Conservation (phyloP, 2,329 filamentous ascomycete genomes). For the Ceratocystis variospora region DNA sequence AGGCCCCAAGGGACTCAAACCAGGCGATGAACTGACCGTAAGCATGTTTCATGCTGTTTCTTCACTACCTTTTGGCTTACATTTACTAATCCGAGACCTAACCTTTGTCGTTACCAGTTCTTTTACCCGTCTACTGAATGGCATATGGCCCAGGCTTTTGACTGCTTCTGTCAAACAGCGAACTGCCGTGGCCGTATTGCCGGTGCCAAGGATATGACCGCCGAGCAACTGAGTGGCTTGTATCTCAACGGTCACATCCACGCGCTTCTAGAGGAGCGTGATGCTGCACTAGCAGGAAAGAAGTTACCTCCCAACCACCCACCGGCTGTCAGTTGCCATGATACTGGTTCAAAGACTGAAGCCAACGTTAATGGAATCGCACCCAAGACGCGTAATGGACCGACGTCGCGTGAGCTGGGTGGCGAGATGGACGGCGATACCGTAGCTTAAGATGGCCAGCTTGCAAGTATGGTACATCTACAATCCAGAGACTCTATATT, state of each 20-base stretch:
- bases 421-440: slow-evolving; percentile 53
- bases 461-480: neutral
- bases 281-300: slow-evolving; percentile 13
- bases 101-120: slow-evolving; percentile 32
- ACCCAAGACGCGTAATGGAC: slow-evolving; percentile 28
- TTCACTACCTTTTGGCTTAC: neutral
- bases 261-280: slow-evolving; percentile 36
- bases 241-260: slow-evolving; percentile 51
- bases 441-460: slow-evolving; percentile 2
- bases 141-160: slow-evolving; percentile 58
- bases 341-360: slow-evolving; percentile 8
- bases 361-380: slow-evolving; percentile 13
- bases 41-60: slow-evolving; percentile 18
- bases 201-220: slow-evolving; percentile 48
- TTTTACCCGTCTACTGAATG: slow-evolving; percentile 67
- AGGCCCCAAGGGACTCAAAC: slow-evolving; percentile 39
- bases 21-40: slow-evolving; percentile 46
- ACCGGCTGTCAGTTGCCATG: slow-evolving; percentile 20
- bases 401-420: slow-evolving; percentile 41
- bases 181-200: slow-evolving; percentile 48
- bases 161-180: slow-evolving; percentile 45
- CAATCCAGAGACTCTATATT: neutral
- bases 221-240: slow-evolving; percentile 39
- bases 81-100: neutral
- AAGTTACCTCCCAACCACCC: slow-evolving; percentile 27